Conservation (phyloP, 2,329 filamentous ascomycete species). For the Cryphonectria nitschkei region DNA sequence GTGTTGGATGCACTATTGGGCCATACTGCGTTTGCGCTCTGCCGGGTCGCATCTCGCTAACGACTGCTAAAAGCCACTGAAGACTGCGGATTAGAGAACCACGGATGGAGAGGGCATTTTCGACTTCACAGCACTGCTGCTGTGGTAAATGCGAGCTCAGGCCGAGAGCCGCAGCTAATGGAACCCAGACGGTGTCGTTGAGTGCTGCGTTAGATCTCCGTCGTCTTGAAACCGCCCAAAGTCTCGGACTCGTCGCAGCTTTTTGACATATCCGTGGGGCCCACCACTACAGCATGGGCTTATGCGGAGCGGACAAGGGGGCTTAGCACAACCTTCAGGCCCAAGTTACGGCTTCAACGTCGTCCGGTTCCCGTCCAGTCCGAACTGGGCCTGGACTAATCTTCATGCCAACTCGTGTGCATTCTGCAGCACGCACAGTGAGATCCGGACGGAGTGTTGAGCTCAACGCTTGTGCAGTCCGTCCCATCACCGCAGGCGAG, state of each 20-base stretch:
- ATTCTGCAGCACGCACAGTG: not conserved
- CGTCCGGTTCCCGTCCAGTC: slow-evolving; percentile 33
- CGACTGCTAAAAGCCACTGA: not conserved
- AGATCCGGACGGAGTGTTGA: not conserved
- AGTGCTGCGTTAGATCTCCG: slow-evolving; percentile 3
- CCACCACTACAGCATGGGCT: slow-evolving; percentile 6
- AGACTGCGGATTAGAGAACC: not conserved
- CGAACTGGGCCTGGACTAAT: slow-evolving; percentile 2
- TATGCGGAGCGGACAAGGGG: slow-evolving; percentile 10
- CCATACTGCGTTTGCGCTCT: not conserved
- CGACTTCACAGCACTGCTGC: not conserved
- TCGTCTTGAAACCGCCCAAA: slow-evolving; percentile 25
- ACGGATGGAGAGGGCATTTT: not conserved
- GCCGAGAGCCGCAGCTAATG: not conserved
- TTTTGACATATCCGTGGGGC: slow-evolving; percentile 24
- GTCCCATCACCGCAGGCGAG: not conserved
- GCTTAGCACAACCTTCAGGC: slow-evolving; percentile 39
- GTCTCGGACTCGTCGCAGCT: slow-evolving; percentile 30
- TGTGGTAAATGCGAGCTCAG: not conserved
- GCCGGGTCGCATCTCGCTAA: not conserved
- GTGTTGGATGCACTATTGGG: not conserved
- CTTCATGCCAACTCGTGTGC: not conserved
- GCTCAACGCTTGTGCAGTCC: not conserved
- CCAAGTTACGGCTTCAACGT: slow-evolving; percentile 33
- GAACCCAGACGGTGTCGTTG: not conserved